Conservation (phyloP, 2,329 filamentous ascomycete genomes). For the Pseudocercospora cruenta region DNA sequence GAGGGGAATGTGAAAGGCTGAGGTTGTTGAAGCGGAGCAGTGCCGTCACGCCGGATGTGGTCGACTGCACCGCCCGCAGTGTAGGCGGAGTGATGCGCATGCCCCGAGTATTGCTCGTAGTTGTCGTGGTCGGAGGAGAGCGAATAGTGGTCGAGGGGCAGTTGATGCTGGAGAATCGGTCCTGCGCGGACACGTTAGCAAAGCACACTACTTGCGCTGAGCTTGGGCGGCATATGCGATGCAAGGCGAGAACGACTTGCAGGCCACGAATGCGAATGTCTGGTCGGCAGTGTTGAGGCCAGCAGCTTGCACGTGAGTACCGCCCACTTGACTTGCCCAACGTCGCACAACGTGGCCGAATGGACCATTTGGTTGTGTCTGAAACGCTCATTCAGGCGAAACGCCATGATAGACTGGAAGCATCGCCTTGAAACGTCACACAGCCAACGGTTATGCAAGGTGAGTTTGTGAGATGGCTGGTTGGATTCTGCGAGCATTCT, state of each 20-base stretch:
- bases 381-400: slow-evolving; percentile 12
- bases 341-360: slow-evolving; percentile 30
- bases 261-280: neutral
- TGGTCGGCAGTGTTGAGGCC: neutral
- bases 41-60: slow-evolving; percentile 55
- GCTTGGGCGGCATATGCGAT: slow-evolving; percentile 12
- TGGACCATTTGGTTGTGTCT: slow-evolving; percentile 11
- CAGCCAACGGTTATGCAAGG: slow-evolving; percentile 21
- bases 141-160: slow-evolving; percentile 47
- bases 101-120: slow-evolving; percentile 49
- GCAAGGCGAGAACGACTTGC: slow-evolving; percentile 22
- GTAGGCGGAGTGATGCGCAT: slow-evolving; percentile 51
- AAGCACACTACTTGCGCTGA: slow-evolving; percentile 24
- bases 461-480: slow-evolving; percentile 16
- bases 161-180: slow-evolving; percentile 51
- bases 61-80: slow-evolving; percentile 49
- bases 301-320: slow-evolving; percentile 27
- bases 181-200: slow-evolving; percentile 47
- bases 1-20: slow-evolving; percentile 51
- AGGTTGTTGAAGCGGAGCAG: slow-evolving; percentile 50
- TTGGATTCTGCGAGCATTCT: slow-evolving; percentile 7
- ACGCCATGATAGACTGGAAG: slow-evolving; percentile 9
- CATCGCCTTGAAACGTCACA: slow-evolving; percentile 19
- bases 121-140: slow-evolving; percentile 50
- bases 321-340: slow-evolving; percentile 25